phyloP scores from a whole-genome alignment of 345 rosid species.

The Boechera divaricarpa region DNA sequence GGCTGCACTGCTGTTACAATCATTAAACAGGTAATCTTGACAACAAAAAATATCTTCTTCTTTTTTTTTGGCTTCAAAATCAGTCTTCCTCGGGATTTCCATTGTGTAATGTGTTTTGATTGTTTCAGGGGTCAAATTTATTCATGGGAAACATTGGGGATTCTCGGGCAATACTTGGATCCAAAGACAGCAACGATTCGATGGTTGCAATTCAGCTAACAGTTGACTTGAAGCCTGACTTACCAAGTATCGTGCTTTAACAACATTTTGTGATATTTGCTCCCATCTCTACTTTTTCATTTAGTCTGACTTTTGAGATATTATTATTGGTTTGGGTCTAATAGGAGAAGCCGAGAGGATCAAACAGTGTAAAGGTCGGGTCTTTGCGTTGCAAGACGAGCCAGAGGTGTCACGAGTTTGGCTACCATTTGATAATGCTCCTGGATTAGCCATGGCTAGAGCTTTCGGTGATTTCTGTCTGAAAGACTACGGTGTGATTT shows the following conservation, averaged over 20 bases:
- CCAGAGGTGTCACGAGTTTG: constrained; percentile 98
- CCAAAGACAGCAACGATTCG: constrained; percentile 74
- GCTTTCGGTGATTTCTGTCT: constrained; percentile 99
- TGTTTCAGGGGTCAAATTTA: constrained; percentile 80
- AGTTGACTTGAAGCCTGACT: constrained; percentile 96
- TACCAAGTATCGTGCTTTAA: constrained; percentile 76
- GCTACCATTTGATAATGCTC: constrained; percentile 99
- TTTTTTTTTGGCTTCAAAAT: constrained; percentile 4
- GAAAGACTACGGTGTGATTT: constrained; percentile 98
- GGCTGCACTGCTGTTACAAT: constrained; percentile 95
- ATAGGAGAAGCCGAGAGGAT: constrained; percentile 98
- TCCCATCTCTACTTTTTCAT: neutral
- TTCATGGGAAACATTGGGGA: constrained; percentile 98
- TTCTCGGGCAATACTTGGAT: constrained; percentile 96
- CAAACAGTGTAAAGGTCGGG: constrained; percentile 93
- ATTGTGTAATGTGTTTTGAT: constrained; percentile 37
- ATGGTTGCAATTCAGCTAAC: constrained; percentile 92
- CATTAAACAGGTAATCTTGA: constrained; percentile 75
- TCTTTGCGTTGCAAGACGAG: constrained; percentile 97
- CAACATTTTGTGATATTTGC: constrained; percentile 1
- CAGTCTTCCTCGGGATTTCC: neutral
- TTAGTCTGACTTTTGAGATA: constrained; percentile 17
- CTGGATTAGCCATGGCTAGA: constrained; percentile 99
- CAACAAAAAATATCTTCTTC: neutral
- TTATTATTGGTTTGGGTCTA: constrained; percentile 25